These are phyloP conservation scores for Bjerkandera adusta DNA, from an alignment of 1,284 basidiomycete genomes.

Conservation along the genomic window DNA sequence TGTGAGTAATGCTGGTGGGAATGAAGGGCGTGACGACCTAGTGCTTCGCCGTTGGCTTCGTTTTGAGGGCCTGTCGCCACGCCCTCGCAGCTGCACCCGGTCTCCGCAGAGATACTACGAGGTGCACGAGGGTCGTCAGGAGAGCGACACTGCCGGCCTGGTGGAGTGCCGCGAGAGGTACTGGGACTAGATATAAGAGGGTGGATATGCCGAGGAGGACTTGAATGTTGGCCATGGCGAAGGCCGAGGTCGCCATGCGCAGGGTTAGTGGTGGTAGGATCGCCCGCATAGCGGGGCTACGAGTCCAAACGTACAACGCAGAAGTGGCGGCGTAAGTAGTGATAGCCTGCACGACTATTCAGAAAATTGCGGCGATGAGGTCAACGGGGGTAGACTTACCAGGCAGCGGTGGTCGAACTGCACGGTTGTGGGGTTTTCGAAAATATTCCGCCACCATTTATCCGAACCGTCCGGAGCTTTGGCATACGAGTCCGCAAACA, in stretches of 20 bases:
- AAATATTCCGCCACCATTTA: constrained; percentile 88
- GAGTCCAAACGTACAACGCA: constrained; percentile 59
- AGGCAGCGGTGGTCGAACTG: constrained; percentile 96
- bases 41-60: neutral
- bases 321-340: constrained; percentile 78
- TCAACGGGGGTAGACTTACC: constrained; percentile 43
- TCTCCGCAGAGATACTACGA: constrained; percentile 70
- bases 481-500: constrained; percentile 79
- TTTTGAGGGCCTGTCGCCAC: constrained; percentile 45
- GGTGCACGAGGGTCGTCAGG: constrained; percentile 81
- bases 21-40: no score
- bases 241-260: constrained; percentile 64
- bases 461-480: constrained; percentile 68
- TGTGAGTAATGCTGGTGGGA: no score
- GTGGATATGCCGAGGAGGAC: constrained; percentile 91
- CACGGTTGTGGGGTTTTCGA: constrained; percentile 97
- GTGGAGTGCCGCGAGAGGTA: constrained; percentile 89
- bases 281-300: constrained; percentile 50
- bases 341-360: constrained; percentile 54
- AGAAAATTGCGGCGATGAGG: constrained; percentile 9
- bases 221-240: constrained; percentile 85
- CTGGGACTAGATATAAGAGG: constrained; percentile 90
- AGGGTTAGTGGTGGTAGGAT: constrained; percentile 69
- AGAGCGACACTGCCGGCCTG: constrained; percentile 93
- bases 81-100: constrained; percentile 69